These are phyloP conservation scores for Hemileccinum impolitum DNA, from an alignment of 768 basidiomycete genomes.

Conservation along the genomic window DNA sequence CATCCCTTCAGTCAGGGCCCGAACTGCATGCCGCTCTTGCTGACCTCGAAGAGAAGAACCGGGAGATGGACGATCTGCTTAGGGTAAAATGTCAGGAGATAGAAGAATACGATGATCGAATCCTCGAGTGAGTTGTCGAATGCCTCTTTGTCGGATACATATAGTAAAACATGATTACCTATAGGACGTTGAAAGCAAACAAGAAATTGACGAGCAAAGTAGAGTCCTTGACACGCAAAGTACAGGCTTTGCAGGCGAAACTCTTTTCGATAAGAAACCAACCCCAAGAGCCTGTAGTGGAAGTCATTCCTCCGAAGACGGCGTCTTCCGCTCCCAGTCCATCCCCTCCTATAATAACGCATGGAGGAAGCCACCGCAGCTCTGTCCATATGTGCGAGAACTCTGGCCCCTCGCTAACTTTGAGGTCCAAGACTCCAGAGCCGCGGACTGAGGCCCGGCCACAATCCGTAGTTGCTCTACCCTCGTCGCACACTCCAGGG, in stretches of 20 bases:
- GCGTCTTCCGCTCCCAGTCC: conserved; percentile 10
- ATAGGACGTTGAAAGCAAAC: conserved; percentile 74
- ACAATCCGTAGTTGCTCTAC: conserved; percentile 13
- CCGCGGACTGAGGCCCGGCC: conserved; percentile 36
- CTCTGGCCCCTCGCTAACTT: conserved; percentile 43
- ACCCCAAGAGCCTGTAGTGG: conserved; percentile 14
- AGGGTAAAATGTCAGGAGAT: conserved; percentile 71
- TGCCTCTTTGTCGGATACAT: conserved; percentile 3
- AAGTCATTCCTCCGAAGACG: conserved; percentile 9
- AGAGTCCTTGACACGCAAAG: conserved; percentile 68
- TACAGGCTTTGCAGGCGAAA: conserved; percentile 68
- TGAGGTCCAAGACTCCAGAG: conserved; percentile 56
- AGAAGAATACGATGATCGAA: conserved; percentile 80
- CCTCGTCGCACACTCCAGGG: conserved; percentile 49
- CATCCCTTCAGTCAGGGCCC: conserved; percentile 48
- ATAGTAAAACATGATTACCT: conserved; percentile 4
- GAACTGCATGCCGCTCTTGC: conserved; percentile 52
- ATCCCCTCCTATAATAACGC: conserved; percentile 7
- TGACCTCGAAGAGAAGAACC: conserved; percentile 66
- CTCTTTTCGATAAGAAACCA: conserved; percentile 51
- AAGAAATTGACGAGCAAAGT: conserved; percentile 71
- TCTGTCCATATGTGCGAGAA: conserved; percentile 24
- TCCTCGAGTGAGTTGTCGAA: conserved; percentile 56
- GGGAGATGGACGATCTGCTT: conserved; percentile 73
- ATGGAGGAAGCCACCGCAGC: not conserved